Percentiles rank a stretch among this genome's conserved stretches.
phyloP scores from a whole-genome alignment of 1,284 basidiomycete genomes.

The Sphagnurus paluster region DNA sequence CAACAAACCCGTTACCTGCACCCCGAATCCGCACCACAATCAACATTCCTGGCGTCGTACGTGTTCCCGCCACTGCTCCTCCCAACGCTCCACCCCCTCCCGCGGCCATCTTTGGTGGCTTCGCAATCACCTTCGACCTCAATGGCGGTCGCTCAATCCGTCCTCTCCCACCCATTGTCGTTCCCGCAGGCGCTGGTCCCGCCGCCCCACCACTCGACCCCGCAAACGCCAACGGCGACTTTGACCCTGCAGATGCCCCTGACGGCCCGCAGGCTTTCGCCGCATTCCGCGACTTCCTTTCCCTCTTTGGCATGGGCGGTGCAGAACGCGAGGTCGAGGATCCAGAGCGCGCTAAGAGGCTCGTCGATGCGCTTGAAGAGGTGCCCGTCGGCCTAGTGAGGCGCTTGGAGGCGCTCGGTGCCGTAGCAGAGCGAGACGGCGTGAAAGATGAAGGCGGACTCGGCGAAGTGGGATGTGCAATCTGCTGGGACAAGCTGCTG shows the following conservation, averaged over 20 bases:
- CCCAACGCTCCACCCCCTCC: background rate
- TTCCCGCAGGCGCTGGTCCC: background rate
- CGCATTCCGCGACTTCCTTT: slow-evolving; percentile 16
- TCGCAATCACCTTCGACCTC: slow-evolving; percentile 19
- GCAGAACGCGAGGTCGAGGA: slow-evolving; percentile 57
- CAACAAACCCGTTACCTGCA: background rate
- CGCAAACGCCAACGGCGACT: background rate
- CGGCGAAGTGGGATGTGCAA: slow-evolving; percentile 59
- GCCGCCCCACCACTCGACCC: background rate
- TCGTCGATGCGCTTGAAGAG: slow-evolving; percentile 63
- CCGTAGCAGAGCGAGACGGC: slow-evolving; percentile 37
- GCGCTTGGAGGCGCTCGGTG: slow-evolving; percentile 60
- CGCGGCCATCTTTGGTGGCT: slow-evolving; percentile 12
- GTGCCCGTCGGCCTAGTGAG: slow-evolving; percentile 68
- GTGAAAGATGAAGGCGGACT: slow-evolving; percentile 32
- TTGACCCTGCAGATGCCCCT: background rate
- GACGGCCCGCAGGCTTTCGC: slow-evolving; percentile 1
- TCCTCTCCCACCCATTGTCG: background rate
- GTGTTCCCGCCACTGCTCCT: background rate
- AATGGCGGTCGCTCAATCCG: slow-evolving; percentile 13
- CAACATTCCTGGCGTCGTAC: slow-evolving; percentile 2
- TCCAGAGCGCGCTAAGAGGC: slow-evolving; percentile 59
- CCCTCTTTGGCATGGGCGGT: slow-evolving; percentile 21
- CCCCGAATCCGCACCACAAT: slow-evolving; percentile 7
- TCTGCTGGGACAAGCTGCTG: slow-evolving; percentile 72